Evolutionary conservation across 768 basidiomycete species (phyloP).

Genomic region (Mycena vulgaris): DNA sequence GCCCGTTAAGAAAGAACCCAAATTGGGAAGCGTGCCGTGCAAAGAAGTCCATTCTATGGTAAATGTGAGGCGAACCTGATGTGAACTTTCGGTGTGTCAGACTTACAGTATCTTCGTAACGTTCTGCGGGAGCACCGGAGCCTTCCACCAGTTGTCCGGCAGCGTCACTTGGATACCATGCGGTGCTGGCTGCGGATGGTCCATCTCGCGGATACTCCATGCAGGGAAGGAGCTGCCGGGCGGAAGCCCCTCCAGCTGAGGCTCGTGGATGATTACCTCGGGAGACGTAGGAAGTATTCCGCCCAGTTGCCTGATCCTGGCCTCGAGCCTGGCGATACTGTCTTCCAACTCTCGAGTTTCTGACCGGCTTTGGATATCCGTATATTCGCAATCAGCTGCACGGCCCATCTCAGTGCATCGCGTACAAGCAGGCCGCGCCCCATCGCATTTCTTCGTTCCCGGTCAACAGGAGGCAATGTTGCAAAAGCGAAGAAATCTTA

Average conservation of each 20-base stretch:
- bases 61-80: no score
- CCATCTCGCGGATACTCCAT: conserved; percentile 17
- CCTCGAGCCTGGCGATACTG: conserved; percentile 54
- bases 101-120: conserved; percentile 36
- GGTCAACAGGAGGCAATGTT: not conserved
- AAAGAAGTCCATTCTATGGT: conserved; percentile 56
- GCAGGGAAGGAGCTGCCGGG: conserved; percentile 20
- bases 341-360: conserved; percentile 58
- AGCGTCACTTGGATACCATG: conserved; percentile 23
- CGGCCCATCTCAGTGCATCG: conserved; percentile 57
- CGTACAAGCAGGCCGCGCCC: conserved; percentile 57
- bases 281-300: conserved; percentile 35
- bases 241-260: conserved; percentile 16
- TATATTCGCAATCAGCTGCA: conserved; percentile 62
- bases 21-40: conserved; percentile 57
- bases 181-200: not conserved
- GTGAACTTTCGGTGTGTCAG: no score
- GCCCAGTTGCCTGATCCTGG: conserved; percentile 53
- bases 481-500: not conserved
- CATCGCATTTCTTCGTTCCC: conserved; percentile 59
- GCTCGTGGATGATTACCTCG: conserved; percentile 25
- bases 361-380: conserved; percentile 52
- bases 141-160: conserved; percentile 34
- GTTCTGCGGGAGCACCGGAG: conserved; percentile 26
- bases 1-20: conserved; percentile 63